Evolutionary conservation across 2,329 filamentous ascomycete genomes (phyloP).

Genomic region (Emmonsia crescens): DNA sequence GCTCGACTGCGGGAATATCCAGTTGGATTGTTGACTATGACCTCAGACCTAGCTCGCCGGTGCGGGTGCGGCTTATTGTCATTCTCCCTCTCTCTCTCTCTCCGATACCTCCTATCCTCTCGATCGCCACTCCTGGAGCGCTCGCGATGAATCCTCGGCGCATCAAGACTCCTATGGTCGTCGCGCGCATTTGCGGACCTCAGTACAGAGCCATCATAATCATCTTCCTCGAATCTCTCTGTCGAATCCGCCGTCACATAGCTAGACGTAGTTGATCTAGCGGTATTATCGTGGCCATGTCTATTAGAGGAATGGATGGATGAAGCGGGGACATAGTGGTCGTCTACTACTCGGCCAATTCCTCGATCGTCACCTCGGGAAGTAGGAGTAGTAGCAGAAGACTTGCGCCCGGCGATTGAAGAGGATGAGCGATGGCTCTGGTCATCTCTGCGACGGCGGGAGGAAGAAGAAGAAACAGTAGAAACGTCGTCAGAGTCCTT

Average conservation of each 20-base stretch:
- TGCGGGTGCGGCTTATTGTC: slow-evolving; percentile 14
- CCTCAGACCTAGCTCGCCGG: slow-evolving; percentile 7
- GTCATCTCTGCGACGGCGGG: slow-evolving; percentile 14
- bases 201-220: slow-evolving; percentile 16
- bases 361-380: slow-evolving; percentile 38
- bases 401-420: slow-evolving; percentile 28
- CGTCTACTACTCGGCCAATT: slow-evolving; percentile 21
- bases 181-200: neutral
- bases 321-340: slow-evolving; percentile 1
- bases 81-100: slow-evolving; percentile 19
- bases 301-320: slow-evolving; percentile 14
- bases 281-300: slow-evolving; percentile 6
- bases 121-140: slow-evolving; percentile 14
- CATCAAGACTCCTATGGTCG: neutral
- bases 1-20: neutral
- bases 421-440: slow-evolving; percentile 17
- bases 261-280: slow-evolving; percentile 17
- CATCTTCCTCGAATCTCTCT: slow-evolving; percentile 15
- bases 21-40: slow-evolving; percentile 2
- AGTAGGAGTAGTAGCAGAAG: slow-evolving; percentile 15
- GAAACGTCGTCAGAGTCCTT: slow-evolving; percentile 9
- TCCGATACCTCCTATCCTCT: slow-evolving; percentile 13
- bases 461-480: slow-evolving; percentile 8
- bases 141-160: slow-evolving; percentile 13
- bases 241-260: slow-evolving; percentile 32